phyloP scores from a whole-genome alignment of 1,284 basidiomycete species.

The Boletus albobrunnescens region DNA sequence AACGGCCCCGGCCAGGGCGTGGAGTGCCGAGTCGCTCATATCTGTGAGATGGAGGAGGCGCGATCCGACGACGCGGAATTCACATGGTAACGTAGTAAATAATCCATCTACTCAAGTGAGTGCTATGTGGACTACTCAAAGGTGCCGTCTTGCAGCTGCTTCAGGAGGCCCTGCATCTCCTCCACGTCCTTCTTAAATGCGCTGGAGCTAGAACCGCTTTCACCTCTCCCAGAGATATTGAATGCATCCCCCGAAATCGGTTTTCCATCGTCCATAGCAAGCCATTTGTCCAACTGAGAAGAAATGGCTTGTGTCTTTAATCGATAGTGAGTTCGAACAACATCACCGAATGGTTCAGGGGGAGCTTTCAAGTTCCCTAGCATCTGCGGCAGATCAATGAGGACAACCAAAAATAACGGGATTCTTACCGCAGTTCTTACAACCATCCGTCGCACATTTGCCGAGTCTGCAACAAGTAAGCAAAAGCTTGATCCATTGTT shows the following conservation, averaged over 20 bases:
- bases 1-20: constrained; percentile 84
- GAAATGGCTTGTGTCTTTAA: constrained; percentile 71
- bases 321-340: constrained; percentile 87
- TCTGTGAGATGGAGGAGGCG: constrained; percentile 27
- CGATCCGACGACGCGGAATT: not conserved
- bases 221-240: constrained; percentile 32
- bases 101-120: too few relatives aligned
- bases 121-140: constrained; percentile 21
- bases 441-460: constrained; percentile 86
- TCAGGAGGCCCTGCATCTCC: constrained; percentile 59
- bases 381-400: constrained; percentile 51
- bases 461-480: constrained; percentile 54
- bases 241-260: constrained; percentile 53
- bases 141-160: constrained; percentile 38
- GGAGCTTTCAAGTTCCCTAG: constrained; percentile 78
- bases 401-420: constrained; percentile 2
- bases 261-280: constrained; percentile 66
- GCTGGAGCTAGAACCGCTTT: constrained; percentile 46
- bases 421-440: constrained; percentile 72
- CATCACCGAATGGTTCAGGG: constrained; percentile 76
- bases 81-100: too few relatives aligned
- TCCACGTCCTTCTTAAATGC: constrained; percentile 64
- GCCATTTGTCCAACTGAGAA: constrained; percentile 77
- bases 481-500: constrained; percentile 2
- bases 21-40: constrained; percentile 82